Conservation (phyloP, 192 early-diverging fungal species). For the Phycomyces nitens region DNA sequence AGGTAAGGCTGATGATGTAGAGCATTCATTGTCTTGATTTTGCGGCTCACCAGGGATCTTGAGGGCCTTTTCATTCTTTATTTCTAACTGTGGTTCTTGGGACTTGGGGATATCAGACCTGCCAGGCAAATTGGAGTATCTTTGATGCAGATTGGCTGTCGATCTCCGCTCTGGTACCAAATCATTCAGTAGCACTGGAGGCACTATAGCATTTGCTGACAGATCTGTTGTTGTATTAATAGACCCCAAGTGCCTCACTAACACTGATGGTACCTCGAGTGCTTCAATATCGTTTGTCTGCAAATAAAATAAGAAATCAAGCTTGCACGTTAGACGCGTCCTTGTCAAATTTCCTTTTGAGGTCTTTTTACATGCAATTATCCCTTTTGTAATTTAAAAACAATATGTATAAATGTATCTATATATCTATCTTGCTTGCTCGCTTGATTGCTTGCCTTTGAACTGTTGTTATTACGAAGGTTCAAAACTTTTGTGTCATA, state of each 20-base stretch:
- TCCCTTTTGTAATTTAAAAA: no score
- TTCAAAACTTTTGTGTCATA: conserved; percentile 21
- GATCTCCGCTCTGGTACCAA: conserved; percentile 1
- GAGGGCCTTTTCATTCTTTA: no score
- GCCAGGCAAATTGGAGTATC: conserved; percentile 14
- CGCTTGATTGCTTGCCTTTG: background rate
- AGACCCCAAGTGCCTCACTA: no score
- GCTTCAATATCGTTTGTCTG: no score
- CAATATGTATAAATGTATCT: no score
- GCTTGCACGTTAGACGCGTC: background rate
- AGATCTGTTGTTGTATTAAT: no score
- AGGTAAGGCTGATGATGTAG: conserved; percentile 4
- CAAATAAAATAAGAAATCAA: no score
- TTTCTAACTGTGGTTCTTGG: background rate
- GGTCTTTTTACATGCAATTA: background rate
- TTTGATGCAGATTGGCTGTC: conserved; percentile 10
- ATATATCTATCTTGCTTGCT: background rate
- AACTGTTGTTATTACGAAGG: background rate
- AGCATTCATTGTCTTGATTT: background rate
- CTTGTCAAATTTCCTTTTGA: conserved; percentile 4
- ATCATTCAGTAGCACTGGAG: background rate
- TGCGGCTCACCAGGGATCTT: no score
- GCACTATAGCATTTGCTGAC: background rate
- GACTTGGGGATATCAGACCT: background rate
- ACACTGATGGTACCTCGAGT: no score